phyloP scores from a whole-genome alignment of 1,139 yeast genomes.

The Geotrichum restrictum region DNA sequence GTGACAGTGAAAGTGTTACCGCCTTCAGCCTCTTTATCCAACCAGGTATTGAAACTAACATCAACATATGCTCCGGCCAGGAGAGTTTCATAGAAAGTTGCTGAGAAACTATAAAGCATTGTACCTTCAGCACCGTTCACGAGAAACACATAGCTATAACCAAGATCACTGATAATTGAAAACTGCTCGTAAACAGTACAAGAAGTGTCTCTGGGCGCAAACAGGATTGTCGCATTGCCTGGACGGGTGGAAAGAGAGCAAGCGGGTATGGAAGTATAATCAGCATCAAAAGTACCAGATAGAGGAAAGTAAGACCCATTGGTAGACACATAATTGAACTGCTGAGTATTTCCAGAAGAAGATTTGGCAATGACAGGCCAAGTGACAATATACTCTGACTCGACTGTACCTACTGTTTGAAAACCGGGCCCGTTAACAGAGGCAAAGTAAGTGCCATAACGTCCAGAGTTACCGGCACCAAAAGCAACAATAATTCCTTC shows the following conservation, averaged over 20 bases:
- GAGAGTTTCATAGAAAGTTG: neutral
- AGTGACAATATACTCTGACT: constrained; percentile 5
- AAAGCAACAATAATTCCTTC: constrained; percentile 14
- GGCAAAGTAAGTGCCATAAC: constrained; percentile 13
- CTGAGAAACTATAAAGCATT: constrained; percentile 4
- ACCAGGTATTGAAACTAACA: neutral
- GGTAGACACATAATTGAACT: constrained; percentile 10
- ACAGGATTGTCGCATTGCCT: constrained; percentile 2
- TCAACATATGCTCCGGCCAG: constrained; percentile 11
- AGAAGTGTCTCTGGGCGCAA: constrained; percentile 3
- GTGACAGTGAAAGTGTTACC: constrained; percentile 6
- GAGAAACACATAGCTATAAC: constrained; percentile 7
- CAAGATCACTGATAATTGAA: neutral
- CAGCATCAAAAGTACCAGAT: constrained; percentile 10
- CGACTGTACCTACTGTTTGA: constrained; percentile 13
- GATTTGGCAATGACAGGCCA: constrained; percentile 19
- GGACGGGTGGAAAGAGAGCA: constrained; percentile 3
- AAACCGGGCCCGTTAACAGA: constrained; percentile 1
- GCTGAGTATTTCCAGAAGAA: neutral
- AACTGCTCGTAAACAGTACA: constrained; percentile 10
- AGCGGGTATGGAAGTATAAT: constrained; percentile 3
- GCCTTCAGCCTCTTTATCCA: neutral
- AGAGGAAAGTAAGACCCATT: constrained; percentile 14
- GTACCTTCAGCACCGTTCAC: constrained; percentile 2
- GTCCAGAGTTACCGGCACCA: constrained; percentile 20